Evolutionary conservation across 164 flowering plant genomes (phyloP), one percentile per base, ranked within the genome.

Genomic region (Tetrastigma voinierianum): DNA sequence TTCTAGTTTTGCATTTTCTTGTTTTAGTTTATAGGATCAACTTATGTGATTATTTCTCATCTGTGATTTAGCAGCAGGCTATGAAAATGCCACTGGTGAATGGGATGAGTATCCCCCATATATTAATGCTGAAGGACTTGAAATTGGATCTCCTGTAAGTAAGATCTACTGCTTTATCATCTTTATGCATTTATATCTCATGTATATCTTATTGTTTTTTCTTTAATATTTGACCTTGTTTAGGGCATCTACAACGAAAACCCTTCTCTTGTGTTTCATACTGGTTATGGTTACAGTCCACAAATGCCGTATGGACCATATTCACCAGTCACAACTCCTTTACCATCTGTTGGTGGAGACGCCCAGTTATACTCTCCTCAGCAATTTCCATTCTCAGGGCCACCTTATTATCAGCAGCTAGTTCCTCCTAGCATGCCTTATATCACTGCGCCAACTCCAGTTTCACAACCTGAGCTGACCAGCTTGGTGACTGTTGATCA

Each of bases 251-350:
- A 81, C 87, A 90, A 86, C 70, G 98, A 94, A 17, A 94, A 84
- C 78, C 78, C 87, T 49, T 85, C 98, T 67, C 77, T 90, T 18
- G 73, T 88, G 49, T 86, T 77, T 69, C 97, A 88, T 75, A 67
- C 94, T 68, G 95, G 93, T 48, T 92, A 85, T 81, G 97, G 95
- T 46, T 92, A 82, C 77, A 89, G 74, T 75, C 84, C 91, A 44
- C 96, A 89, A 62, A 84, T 89, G 87, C 93, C 93, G 40, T 92
- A 84, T 76, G 98, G 97, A 64, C 97, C 91, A 66, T 95, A 86
- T 77, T 92, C 99, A 20, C 97, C 99, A 2, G 86, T 83, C 47
- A 84, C 95, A 56, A 83, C 93, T 25, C 92, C 98, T 60, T 59
- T 91, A 65, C 90, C 91, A 53, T 77, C 90, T 52, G 80, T 81